Base-by-base conservation (phyloP, 176 grass and related monocot genomes). In the Pharus latifolius region DNA sequence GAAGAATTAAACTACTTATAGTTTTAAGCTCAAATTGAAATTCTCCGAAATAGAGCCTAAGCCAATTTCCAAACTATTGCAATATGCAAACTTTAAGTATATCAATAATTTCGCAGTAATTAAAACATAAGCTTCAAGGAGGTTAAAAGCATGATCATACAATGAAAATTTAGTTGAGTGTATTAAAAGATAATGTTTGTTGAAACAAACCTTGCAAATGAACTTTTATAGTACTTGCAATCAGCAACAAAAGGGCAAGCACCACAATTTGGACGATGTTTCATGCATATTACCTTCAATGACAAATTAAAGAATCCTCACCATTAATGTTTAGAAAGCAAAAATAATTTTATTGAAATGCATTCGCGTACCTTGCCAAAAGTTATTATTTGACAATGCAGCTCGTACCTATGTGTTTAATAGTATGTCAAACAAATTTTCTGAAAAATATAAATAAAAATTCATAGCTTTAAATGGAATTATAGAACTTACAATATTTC, bases 331-430 rank as follows among this genome's bases (percentile, higher is more conserved):
- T 38, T 30, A 48, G 4, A 40, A 60, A 60, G 34, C 18, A n/a
- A n/a, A n/a, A n/a, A 60, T 49, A 60, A 37, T 63, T 44, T 28
- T 59, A 65, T 11, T 19, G 56, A 57, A 51, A 70, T 25, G 7
- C 57, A 50, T n/a, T n/a, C n/a, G n/a, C n/a, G n/a, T 82, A 87
- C 84, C 84, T 87, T 87, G 72, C 84, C 84, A 0, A 82, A 87
- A 50, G 84, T 87, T 81, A 87, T 87, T 78, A 87, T 82, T 46
- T 72, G 60, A 72, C 59, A 87, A 45, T 87, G 84, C 44, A 87
- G 52, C 31, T 87, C 78, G 52, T 82, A 77, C 84, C 84, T 87
- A 71, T 77, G 56, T 58, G 49, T 76, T 44, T 61, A 59, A 38
- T 72, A 9, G 7, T 82, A 60, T 62, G 33, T 85, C 47, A 80